A percentile compares a stretch with the other conserved stretches of the same genome.
Conservation (phyloP, 2,329 filamentous ascomycete genomes). For the Nakataea oryzae region DNA sequence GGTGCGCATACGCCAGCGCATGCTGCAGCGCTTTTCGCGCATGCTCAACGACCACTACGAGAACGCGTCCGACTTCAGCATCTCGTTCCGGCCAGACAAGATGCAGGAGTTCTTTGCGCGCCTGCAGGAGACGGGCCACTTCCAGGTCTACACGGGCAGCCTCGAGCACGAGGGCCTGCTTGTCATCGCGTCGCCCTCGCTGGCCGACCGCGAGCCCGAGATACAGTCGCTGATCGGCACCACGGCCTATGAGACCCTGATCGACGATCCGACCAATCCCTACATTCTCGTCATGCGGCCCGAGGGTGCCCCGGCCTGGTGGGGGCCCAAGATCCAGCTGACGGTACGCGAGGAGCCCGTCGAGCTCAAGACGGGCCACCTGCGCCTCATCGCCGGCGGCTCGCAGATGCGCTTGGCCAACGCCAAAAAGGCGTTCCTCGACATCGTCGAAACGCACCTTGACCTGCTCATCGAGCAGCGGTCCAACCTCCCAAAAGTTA, state of each 20-base stretch:
- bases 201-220: slow-evolving; percentile 66
- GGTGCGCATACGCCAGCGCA: slow-evolving; percentile 88
- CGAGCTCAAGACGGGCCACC: slow-evolving; percentile 76
- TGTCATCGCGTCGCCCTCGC: slow-evolving; percentile 72
- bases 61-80: slow-evolving; percentile 90
- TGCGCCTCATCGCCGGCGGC: slow-evolving; percentile 81
- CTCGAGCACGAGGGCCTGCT: slow-evolving; percentile 68
- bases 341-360: slow-evolving; percentile 67
- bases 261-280: slow-evolving; percentile 66
- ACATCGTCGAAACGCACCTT: slow-evolving; percentile 72
- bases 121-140: slow-evolving; percentile 73
- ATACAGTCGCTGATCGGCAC: slow-evolving; percentile 79
- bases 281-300: slow-evolving; percentile 81
- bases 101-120: slow-evolving; percentile 72
- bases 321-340: slow-evolving; percentile 63
- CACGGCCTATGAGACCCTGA: slow-evolving; percentile 40
- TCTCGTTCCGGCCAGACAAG: slow-evolving; percentile 57
- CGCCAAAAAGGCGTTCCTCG: slow-evolving; percentile 68
- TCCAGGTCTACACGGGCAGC: slow-evolving; percentile 65
- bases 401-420: slow-evolving; percentile 68
- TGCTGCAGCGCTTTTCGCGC: slow-evolving; percentile 89
- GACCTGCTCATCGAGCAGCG: slow-evolving; percentile 86
- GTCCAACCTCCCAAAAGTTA: slow-evolving; percentile 87
- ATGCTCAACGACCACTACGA: slow-evolving; percentile 90
- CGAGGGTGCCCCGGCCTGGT: slow-evolving; percentile 71